phyloP scores from a whole-genome alignment of 1,284 basidiomycete species.

The Fomes fomentarius region DNA sequence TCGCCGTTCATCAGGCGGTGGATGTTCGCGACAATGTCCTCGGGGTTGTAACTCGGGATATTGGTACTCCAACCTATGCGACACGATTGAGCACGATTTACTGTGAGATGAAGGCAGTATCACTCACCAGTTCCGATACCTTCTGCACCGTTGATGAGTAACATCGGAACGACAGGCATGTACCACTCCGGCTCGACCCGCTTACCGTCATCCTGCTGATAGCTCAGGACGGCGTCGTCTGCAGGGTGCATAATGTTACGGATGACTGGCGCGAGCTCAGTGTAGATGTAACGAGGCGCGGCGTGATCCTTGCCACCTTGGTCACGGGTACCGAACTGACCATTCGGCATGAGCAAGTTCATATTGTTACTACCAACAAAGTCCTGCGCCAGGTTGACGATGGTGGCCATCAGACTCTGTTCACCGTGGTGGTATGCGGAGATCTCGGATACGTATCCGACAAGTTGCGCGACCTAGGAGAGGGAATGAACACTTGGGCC shows the following conservation, averaged over 20 bases:
- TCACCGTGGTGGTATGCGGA: constrained; percentile 99
- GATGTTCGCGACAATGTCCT: constrained; percentile 89
- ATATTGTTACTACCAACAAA: constrained; percentile 97
- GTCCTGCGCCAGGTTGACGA: constrained; percentile 93
- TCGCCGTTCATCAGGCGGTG: constrained; percentile 88
- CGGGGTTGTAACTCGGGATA: constrained; percentile 93
- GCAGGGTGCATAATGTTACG: constrained; percentile 81
- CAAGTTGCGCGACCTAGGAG: constrained; percentile 86
- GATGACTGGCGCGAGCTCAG: constrained; percentile 79
- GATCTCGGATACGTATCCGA: constrained; percentile 93
- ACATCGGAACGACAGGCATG: constrained; percentile 87
- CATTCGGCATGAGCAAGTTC: constrained; percentile 88
- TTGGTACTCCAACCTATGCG: constrained; percentile 91
- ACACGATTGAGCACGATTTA: constrained; percentile 1
- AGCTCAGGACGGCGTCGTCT: constrained; percentile 87
- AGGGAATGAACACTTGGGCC: background rate
- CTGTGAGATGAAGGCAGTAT: background rate
- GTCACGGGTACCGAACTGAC: constrained; percentile 96
- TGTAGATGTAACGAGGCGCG: constrained; percentile 97
- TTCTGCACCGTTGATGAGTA: constrained; percentile 94
- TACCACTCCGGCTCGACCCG: constrained; percentile 96
- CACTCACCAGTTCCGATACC: constrained; percentile 93
- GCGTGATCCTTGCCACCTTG: constrained; percentile 95
- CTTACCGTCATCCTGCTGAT: constrained; percentile 88
- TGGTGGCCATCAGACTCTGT: constrained; percentile 83